Evolutionary conservation across 2,329 filamentous ascomycete genomes (phyloP).

Genomic region (Epichloe hybrida): DNA sequence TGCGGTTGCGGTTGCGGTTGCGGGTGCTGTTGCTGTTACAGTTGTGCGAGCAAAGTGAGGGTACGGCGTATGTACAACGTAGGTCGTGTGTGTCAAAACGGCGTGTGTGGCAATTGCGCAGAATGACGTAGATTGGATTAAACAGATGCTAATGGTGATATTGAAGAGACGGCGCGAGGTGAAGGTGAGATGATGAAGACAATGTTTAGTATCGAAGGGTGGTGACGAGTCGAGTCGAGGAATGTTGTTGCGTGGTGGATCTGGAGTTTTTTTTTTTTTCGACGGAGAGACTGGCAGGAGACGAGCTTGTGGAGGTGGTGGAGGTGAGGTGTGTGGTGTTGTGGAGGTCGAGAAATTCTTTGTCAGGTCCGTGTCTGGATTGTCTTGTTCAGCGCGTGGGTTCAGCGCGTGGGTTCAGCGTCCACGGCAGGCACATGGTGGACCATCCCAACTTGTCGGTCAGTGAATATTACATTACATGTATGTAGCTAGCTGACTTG

Average conservation of each 20-base stretch:
- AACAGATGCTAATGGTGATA: not conserved
- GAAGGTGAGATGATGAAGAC: not conserved
- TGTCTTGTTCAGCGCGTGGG: too few relatives aligned
- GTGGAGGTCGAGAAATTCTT: slow-evolving; percentile 4
- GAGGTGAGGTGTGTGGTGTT: slow-evolving; percentile 2
- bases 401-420: too few relatives aligned
- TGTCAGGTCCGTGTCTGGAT: not conserved
- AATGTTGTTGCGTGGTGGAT: slow-evolving; percentile 2
- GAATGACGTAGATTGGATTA: slow-evolving; percentile 1
- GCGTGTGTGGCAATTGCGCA: not conserved
- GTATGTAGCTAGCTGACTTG: too few relatives aligned
- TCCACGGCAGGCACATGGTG: too few relatives aligned
- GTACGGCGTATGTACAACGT: not conserved
- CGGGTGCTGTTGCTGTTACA: not conserved
- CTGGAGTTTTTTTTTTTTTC: not conserved
- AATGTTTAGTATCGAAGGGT: not conserved
- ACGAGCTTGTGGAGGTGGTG: not conserved
- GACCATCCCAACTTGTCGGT: too few relatives aligned
- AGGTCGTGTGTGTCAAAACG: not conserved
- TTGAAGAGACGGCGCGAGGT: not conserved
- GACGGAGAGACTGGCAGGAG: not conserved
- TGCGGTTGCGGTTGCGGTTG: not conserved
- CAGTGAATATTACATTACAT: too few relatives aligned
- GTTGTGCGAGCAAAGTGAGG: not conserved
- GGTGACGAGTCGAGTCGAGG: not conserved